Base-by-base conservation (phyloP, 768 basidiomycete species). In the Lactarius psammicola region DNA sequence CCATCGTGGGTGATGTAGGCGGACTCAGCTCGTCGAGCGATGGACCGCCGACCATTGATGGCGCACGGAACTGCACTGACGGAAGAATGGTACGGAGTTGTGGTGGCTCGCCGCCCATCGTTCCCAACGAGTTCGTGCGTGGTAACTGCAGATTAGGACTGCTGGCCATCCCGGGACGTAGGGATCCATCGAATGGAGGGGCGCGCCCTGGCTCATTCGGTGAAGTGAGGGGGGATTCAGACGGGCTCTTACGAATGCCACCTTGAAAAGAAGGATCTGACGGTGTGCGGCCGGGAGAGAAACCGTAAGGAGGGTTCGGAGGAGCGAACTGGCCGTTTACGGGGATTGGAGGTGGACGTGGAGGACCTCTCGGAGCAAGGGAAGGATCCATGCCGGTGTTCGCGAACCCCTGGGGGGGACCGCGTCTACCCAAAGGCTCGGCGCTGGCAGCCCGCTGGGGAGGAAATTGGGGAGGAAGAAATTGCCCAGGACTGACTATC, bases 21-120 rank as follows among this genome's bases (percentile, higher is more conserved):
- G 96, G 95, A 72, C 91, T 93, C 36, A 87, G 86, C 63, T 88
- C 87, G 56, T 82, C 81, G 67, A 85, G 83, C 0, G 85, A 84
- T 20, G 80, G 77, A 38, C 82, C 77, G 40, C 82, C 81, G 15
- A 76, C 77, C 72, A 83, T 77, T 1, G 87, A 86, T 33, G 80
- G 77, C 4, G 81, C 76, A 53, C 84, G 81, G 62, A 83, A 79
- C 67, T 86, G 83, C 28, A 84, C 82, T 15, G 89, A 90, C 23
- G 90, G 90, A 20, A 88, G 76, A 65, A 90, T 70, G 1, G 85
- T 79, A 33, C 85, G 84, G 13, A 80, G 77, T 58, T 79, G 80
- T 58, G 79, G 80, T 9, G 81, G 79, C 54, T 69, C 75, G 17
- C 68, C 75, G 17, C 68, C 65, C 54, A 74, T 38, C 42, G 74